Base-by-base conservation (phyloP, 257 asterid genomes). In the Jacaranda mimosifolia region DNA sequence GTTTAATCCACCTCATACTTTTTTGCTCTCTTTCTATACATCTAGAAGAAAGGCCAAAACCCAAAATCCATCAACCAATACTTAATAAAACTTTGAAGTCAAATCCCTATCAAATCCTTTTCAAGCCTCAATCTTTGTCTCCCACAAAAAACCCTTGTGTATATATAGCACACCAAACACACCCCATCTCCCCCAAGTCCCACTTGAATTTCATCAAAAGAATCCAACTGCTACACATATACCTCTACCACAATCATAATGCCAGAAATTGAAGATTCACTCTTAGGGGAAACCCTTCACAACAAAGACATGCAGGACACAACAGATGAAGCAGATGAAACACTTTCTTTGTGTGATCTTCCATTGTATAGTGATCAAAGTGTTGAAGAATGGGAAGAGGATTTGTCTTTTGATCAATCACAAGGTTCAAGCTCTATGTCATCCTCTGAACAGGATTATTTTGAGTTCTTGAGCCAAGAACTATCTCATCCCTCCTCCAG, bases 341-440 rank as follows among this genome's bases (percentile, higher is more conserved):
- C 97, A n/a, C 91, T 92, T 18, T 91, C 97, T 52, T 79, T 92
- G 7, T 85, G 91, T 77, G 97, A 88, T 70, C 87, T 88, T 15
- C 87, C 94, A 49, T 45, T 91, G 55, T 83, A 83, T 11, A 76
- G 87, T 32, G 82, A 77, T 55, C 75, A 75, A 3, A 72, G 74
- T 53, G 73, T 64, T 13, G 78, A 67, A 0, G 73, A 82, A 1
- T 81, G 86, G 86, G 86, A 68, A 59, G 83, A 82, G 11, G 77
- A 80, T 35, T 62, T 85, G 6, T 84, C 86, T 19, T 12, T 32
- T 43, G 83, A 26, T 2, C 32, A 81, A 14, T 84, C 96, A 38
- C 90, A 83, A 64, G 88, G 88, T 40, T 83, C 91, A 12, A 85
- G 83, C 75, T 87, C 86, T 63, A 64, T 76, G 66, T 75, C 86